These are phyloP conservation scores for grape (Vitis vinifera) DNA, from an alignment of 164 flowering plant species.

Conservation along the genomic window DNA sequence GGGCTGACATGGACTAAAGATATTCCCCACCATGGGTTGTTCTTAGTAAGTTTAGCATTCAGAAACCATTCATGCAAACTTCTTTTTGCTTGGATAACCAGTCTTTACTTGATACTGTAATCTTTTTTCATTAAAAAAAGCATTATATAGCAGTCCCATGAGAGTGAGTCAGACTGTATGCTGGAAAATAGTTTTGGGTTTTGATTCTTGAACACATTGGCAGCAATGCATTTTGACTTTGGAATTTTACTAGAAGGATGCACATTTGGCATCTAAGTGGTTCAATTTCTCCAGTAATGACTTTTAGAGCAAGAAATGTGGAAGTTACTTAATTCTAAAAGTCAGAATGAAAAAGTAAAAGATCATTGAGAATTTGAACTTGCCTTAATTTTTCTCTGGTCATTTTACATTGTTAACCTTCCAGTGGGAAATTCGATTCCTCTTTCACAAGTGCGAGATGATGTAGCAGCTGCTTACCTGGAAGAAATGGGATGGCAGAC, in stretches of 20 bases:
- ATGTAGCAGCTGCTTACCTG: constrained; percentile 62
- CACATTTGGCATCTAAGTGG: neutral
- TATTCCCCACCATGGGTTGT: neutral
- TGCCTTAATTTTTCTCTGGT: neutral
- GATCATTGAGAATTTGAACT: neutral
- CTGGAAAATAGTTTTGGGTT: neutral
- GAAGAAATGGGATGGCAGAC: constrained; percentile 65
- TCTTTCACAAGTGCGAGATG: constrained; percentile 69
- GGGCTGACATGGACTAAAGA: no score
- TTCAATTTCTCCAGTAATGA: neutral
- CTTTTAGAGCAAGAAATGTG: neutral
- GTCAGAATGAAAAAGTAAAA: neutral
- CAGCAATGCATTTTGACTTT: neutral
- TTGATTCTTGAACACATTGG: neutral
- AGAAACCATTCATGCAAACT: neutral
- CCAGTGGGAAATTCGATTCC: constrained; percentile 79
- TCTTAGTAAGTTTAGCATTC: neutral
- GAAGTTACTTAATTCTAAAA: neutral
- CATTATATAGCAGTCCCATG: neutral
- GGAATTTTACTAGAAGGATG: neutral
- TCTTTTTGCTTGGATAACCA: neutral
- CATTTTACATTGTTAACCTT: constrained; percentile 10
- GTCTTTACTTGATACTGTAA: neutral
- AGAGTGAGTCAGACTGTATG: neutral
- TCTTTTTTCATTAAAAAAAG: neutral